Percentiles rank a stretch among this genome's conserved stretches.
These are phyloP conservation scores for Coniochaeta hoffmannii DNA, from an alignment of 2,329 filamentous ascomycete species.

Conservation along the genomic window DNA sequence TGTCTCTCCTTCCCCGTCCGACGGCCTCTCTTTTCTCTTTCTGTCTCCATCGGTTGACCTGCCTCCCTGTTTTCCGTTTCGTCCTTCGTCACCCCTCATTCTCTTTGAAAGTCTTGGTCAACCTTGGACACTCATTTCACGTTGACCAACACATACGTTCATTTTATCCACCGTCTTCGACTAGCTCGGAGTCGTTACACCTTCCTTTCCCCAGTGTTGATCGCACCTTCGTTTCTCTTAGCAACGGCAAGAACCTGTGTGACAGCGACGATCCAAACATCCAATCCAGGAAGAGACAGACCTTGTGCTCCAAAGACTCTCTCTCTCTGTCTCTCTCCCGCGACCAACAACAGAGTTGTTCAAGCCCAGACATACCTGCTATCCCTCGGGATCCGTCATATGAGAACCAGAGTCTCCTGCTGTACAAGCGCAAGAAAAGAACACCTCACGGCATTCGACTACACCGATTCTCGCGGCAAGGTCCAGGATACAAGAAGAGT, in stretches of 20 bases:
- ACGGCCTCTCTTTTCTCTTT: not conserved
- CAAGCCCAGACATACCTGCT: not conserved
- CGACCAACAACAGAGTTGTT: not conserved
- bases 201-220: slow-evolving; percentile 8
- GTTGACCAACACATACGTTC: not conserved
- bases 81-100: not conserved
- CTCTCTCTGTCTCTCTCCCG: no score
- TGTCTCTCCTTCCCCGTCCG: slow-evolving; percentile 1
- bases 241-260: not conserved
- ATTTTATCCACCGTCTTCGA: slow-evolving; percentile 1
- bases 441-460: not conserved
- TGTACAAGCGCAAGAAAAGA: no score
- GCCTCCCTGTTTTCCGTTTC: not conserved
- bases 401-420: no score
- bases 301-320: no score
- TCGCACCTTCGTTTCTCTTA: slow-evolving; percentile 9
- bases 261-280: not conserved
- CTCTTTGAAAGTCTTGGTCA: not conserved
- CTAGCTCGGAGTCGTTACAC: not conserved
- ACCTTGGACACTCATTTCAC: not conserved
- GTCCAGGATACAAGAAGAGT: no score
- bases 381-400: not conserved
- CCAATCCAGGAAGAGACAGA: not conserved
- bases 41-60: not conserved
- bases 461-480: no score